A percentile compares a stretch with the other conserved stretches of the same genome.
These are phyloP conservation scores for Parathielavia hyrcaniae DNA, from an alignment of 495 filamentous ascomycete species.

Conservation along the genomic window DNA sequence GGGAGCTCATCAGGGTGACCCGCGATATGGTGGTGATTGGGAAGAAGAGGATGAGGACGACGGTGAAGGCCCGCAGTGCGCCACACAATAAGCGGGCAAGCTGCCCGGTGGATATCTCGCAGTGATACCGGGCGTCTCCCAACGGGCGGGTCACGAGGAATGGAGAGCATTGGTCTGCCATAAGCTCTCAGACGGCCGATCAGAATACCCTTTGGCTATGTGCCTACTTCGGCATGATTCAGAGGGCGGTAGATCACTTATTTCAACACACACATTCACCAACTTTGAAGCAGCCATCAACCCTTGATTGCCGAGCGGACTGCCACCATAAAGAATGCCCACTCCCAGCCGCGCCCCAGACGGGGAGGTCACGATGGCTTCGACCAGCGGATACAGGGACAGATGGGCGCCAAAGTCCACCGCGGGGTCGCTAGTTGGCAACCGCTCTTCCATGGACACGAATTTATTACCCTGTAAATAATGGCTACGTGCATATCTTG, in stretches of 20 bases:
- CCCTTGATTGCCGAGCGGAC: neutral
- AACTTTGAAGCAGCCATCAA: neutral
- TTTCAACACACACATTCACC: neutral
- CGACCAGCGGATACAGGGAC: neutral
- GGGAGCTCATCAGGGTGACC: conserved; percentile 60
- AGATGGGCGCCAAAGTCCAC: neutral
- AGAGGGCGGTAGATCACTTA: neutral
- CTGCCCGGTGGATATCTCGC: neutral
- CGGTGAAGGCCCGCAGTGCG: conserved; percentile 60
- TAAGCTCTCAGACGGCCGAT: neutral
- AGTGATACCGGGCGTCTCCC: neutral
- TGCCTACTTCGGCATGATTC: neutral
- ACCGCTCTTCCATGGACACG: neutral
- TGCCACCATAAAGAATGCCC: neutral
- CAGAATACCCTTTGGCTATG: neutral
- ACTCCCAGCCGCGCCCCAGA: neutral
- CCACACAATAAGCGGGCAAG: conserved; percentile 62
- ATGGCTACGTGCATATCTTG: neutral
- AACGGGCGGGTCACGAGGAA: neutral
- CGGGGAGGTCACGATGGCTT: neutral
- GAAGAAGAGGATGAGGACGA: conserved; percentile 74
- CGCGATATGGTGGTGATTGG: conserved; percentile 61
- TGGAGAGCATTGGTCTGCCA: neutral
- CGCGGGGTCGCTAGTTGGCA: neutral
- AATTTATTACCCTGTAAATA: neutral